Percentiles rank a stretch among this genome's conserved stretches.
phyloP scores from a whole-genome alignment of 441 rosid genomes.

The Eutrema salsugineum region DNA sequence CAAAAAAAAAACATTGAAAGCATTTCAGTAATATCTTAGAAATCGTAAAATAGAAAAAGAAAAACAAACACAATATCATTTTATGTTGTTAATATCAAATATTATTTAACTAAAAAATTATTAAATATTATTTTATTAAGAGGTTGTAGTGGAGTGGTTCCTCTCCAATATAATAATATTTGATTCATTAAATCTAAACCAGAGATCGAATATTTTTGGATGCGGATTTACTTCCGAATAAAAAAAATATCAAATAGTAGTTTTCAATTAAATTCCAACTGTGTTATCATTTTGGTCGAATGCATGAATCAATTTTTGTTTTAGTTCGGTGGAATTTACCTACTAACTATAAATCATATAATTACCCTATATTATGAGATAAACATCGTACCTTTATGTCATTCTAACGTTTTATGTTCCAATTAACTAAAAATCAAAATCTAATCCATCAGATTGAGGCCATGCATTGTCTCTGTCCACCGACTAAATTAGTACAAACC shows the following conservation, averaged over 20 bases:
- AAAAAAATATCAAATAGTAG: background rate
- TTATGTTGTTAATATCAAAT: background rate
- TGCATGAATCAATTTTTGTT: background rate
- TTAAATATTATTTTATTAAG: no score
- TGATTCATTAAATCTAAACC: no score
- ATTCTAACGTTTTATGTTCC: slow-evolving; percentile 17
- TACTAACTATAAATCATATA: background rate
- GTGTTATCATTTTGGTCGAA: slow-evolving; percentile 12
- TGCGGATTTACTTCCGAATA: no score
- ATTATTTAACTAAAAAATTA: no score
- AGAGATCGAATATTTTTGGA: no score
- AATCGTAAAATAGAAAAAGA: background rate
- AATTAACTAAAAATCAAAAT: background rate
- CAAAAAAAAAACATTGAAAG: background rate
- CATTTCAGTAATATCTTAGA: background rate
- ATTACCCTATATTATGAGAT: background rate
- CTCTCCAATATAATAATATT: no score
- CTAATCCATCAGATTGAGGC: slow-evolving; percentile 13
- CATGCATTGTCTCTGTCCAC: slow-evolving; percentile 28
- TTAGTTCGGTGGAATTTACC: background rate
- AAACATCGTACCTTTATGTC: slow-evolving; percentile 28
- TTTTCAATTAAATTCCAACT: background rate
- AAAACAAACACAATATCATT: background rate
- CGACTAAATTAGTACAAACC: slow-evolving; percentile 26
- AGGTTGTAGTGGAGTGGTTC: no score